Conservation (phyloP, 441 rosid species). For the Hura crepitans region DNA sequence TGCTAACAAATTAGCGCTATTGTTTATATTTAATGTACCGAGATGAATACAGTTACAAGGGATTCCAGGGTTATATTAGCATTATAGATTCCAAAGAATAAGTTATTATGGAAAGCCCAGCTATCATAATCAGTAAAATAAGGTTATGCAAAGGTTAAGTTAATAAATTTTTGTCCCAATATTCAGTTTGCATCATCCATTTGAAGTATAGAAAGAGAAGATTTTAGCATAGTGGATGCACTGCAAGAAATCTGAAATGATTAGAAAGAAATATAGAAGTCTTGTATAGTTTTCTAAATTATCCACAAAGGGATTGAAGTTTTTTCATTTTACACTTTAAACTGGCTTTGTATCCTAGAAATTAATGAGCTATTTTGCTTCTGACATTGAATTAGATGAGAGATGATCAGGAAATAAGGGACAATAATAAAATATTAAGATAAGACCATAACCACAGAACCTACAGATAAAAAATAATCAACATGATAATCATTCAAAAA, state of each 20-base stretch:
- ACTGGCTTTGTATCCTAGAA: not conserved
- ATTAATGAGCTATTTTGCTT: not conserved
- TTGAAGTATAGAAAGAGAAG: not conserved
- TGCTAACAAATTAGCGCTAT: not conserved
- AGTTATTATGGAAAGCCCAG: not conserved
- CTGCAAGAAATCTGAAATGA: not conserved
- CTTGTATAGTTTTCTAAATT: not conserved
- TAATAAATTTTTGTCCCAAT: not conserved
- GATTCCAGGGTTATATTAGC: not conserved
- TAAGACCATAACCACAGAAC: not conserved
- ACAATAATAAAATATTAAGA: not conserved
- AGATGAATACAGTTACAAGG: not conserved
- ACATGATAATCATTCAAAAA: not conserved
- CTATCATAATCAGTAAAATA: not conserved
- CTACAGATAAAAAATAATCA: not conserved
- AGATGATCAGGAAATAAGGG: not conserved
- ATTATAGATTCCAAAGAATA: not conserved
- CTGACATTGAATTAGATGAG: not conserved
- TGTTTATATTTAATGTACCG: not conserved
- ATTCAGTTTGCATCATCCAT: not conserved
- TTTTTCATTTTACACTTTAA: not conserved
- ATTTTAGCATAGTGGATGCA: not conserved
- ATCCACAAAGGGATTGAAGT: not conserved
- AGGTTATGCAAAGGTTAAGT: not conserved
- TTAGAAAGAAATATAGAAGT: not conserved